Evolutionary conservation across 2,329 filamentous ascomycete species (phyloP).

Genomic region (Arthroderma sp.): DNA sequence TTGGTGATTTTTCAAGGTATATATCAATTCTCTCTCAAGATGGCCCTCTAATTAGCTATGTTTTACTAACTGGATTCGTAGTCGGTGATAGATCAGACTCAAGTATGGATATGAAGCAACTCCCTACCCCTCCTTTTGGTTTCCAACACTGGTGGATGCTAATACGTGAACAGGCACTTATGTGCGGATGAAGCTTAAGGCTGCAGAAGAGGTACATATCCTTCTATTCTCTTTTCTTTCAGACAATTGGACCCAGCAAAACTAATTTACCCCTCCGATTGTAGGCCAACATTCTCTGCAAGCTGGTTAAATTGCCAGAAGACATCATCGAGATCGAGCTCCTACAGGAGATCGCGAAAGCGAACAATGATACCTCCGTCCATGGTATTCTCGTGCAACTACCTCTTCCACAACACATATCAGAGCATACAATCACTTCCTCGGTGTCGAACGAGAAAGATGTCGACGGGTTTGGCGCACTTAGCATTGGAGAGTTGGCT

Average conservation of each 20-base stretch:
- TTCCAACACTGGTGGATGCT: constrained; percentile 2
- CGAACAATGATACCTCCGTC: constrained; percentile 76
- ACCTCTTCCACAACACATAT: constrained; percentile 76
- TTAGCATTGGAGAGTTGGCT: constrained; percentile 91
- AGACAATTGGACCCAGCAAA: no score
- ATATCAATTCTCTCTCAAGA: constrained; percentile 15
- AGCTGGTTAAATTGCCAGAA: constrained; percentile 71
- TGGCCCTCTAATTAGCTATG: neutral
- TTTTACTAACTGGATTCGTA: constrained; percentile 23
- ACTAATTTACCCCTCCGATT: neutral
- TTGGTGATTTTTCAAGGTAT: constrained; percentile 90
- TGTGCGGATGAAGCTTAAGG: constrained; percentile 99
- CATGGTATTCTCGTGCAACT: constrained; percentile 92
- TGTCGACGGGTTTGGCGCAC: constrained; percentile 89
- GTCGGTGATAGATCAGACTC: constrained; percentile 91
- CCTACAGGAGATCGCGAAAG: constrained; percentile 61
- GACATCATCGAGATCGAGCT: constrained; percentile 73
- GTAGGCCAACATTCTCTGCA: constrained; percentile 82
- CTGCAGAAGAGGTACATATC: constrained; percentile 64
- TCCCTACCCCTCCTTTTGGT: constrained; percentile 12
- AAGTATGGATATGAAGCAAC: constrained; percentile 41
- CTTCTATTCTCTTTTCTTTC: constrained; percentile 5
- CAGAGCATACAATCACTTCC: constrained; percentile 81
- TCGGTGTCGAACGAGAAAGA: constrained; percentile 89
- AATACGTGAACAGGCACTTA: constrained; percentile 58